phyloP scores from a whole-genome alignment of 2,329 filamentous ascomycete species.

The Pestalotiopsis fici region DNA sequence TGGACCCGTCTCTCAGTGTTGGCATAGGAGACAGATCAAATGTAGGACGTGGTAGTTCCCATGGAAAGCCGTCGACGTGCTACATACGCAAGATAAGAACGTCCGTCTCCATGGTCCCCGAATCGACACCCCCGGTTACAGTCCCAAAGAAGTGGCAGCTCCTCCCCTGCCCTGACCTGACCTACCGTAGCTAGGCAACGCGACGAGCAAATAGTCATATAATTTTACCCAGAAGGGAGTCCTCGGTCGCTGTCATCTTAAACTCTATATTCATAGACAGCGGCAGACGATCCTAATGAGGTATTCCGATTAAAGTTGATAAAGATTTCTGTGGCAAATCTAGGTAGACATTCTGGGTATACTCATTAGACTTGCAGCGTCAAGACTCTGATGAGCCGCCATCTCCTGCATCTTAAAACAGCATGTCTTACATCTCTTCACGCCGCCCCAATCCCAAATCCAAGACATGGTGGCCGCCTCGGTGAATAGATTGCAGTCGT shows the following conservation, averaged over 20 bases:
- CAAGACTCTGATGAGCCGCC: not conserved
- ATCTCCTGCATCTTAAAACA: not conserved
- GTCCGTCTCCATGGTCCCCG: not conserved
- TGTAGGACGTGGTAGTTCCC: not conserved
- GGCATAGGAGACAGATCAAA: not conserved
- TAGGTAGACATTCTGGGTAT: not conserved
- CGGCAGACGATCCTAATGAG: not conserved
- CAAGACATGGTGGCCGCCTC: not conserved
- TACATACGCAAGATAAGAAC: not conserved
- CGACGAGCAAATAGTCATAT: not conserved
- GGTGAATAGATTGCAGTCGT: not conserved
- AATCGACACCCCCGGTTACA: not conserved
- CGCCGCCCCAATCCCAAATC: not conserved
- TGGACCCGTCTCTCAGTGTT: not conserved
- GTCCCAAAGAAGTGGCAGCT: not conserved
- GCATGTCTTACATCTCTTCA: not conserved
- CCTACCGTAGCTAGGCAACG: not conserved
- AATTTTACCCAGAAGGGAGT: not conserved
- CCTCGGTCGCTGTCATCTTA: not conserved
- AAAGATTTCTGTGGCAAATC: not conserved
- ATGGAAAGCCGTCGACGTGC: not conserved
- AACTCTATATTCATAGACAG: not conserved
- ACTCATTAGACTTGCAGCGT: not conserved
- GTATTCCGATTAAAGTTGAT: not conserved
- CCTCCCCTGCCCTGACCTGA: not conserved